These are phyloP conservation scores for Pythium pyrilobum DNA, from an alignment of 352 stramenopile genomes.

Conservation along the genomic window DNA sequence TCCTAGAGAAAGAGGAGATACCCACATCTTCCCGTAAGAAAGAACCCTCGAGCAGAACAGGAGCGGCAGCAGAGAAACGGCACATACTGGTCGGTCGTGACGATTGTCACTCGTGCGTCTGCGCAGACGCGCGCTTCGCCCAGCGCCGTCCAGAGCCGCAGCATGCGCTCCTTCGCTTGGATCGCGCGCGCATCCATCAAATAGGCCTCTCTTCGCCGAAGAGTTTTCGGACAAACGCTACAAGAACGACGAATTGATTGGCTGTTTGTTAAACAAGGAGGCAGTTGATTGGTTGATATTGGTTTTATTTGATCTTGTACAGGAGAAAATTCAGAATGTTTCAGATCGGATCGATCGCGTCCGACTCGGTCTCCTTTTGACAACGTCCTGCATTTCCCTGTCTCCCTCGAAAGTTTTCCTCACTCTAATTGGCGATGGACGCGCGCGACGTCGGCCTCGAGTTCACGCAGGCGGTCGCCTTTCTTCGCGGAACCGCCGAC, in stretches of 20 bases:
- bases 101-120: slow-evolving; percentile 24
- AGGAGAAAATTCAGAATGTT: too few relatives aligned
- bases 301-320: neutral
- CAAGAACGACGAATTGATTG: too few relatives aligned
- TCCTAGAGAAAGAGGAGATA: slow-evolving; percentile 25
- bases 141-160: slow-evolving; percentile 45
- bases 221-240: too few relatives aligned
- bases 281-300: neutral
- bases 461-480: slow-evolving; percentile 20
- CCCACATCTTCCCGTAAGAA: too few relatives aligned
- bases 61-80: neutral
- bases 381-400: neutral
- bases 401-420: neutral
- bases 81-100: slow-evolving; percentile 46
- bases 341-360: neutral
- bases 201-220: too few relatives aligned
- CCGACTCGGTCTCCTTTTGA: neutral
- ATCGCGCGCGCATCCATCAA: too few relatives aligned
- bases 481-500: slow-evolving; percentile 35
- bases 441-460: slow-evolving; percentile 35
- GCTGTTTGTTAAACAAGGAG: neutral
- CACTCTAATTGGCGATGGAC: slow-evolving; percentile 15
- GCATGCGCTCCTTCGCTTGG: slow-evolving; percentile 44
- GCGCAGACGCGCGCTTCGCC: slow-evolving; percentile 1
- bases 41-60: neutral